Conservation (phyloP, 805 yeast genomes). For the Barnettozyma sp. region DNA sequence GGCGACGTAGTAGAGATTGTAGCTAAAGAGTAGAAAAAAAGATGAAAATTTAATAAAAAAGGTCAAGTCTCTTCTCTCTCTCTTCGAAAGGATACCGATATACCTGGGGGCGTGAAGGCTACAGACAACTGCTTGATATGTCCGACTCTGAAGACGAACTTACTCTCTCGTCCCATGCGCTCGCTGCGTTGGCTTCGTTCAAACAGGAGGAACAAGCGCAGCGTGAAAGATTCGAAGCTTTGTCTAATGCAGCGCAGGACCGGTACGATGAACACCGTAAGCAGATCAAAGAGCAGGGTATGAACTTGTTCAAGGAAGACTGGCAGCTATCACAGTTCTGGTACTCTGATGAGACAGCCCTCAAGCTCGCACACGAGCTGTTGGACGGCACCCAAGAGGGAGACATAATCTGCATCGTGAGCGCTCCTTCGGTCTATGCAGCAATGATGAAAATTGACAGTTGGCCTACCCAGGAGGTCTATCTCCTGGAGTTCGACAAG, state of each 20-base stretch:
- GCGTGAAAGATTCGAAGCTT: conserved; percentile 53
- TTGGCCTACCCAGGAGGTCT: conserved; percentile 63
- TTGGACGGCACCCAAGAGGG: conserved; percentile 68
- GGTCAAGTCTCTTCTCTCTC: too few species aligned
- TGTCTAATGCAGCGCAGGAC: conserved; percentile 59
- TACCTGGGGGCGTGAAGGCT: too few species aligned
- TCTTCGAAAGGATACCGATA: too few species aligned
- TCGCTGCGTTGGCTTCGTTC: conserved; percentile 54
- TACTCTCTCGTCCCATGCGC: conserved; percentile 39
- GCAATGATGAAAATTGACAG: conserved; percentile 56
- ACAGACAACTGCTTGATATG: too few species aligned
- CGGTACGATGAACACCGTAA: conserved; percentile 24
- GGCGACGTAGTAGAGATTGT: background rate
- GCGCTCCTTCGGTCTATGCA: conserved; percentile 91
- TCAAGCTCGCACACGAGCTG: conserved; percentile 57
- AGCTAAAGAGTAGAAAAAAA: background rate
- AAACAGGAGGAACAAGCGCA: conserved; percentile 51
- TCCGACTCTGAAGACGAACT: conserved; percentile 7
- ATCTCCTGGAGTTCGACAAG: conserved; percentile 70
- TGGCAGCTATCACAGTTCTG: conserved; percentile 95
- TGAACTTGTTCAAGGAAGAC: conserved; percentile 78
- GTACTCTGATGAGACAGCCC: conserved; percentile 69
- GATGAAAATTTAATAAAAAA: background rate
- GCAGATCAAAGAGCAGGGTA: conserved; percentile 36
- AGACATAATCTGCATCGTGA: conserved; percentile 67